Percentiles rank a stretch among this genome's conserved stretches.
These are phyloP conservation scores for Silene uniflora DNA, from an alignment of 148 eudicot species.

Conservation along the genomic window DNA sequence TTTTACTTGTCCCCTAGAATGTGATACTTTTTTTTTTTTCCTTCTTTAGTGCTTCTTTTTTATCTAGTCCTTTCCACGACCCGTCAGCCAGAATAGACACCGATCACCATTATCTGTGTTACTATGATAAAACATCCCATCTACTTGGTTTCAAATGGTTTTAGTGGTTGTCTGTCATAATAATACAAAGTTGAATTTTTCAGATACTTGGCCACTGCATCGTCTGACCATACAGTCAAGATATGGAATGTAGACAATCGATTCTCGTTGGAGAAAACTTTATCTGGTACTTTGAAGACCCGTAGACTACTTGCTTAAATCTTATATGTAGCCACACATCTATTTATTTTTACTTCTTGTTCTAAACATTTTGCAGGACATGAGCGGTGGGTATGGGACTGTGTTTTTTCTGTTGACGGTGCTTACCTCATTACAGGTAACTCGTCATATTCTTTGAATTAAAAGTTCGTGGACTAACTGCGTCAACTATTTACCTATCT, in stretches of 20 bases:
- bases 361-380: slow-evolving; percentile 56
- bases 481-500: background rate
- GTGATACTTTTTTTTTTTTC: too few species aligned
- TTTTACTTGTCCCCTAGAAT: too few species aligned
- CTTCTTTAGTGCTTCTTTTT: too few species aligned
- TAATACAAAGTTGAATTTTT: background rate
- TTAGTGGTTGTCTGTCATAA: slow-evolving; percentile 11
- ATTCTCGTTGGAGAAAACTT: slow-evolving; percentile 79
- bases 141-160: too few species aligned
- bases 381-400: slow-evolving; percentile 99
- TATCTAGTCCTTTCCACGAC: too few species aligned
- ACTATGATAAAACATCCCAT: background rate
- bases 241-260: slow-evolving; percentile 86
- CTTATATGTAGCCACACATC: slow-evolving; percentile 6
- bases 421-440: slow-evolving; percentile 94
- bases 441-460: background rate
- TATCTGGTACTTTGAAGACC: slow-evolving; percentile 42
- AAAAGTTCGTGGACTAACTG: background rate
- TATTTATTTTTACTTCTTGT: background rate
- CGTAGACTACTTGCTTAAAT: background rate
- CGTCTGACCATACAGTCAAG: slow-evolving; percentile 87
- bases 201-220: slow-evolving; percentile 96
- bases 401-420: slow-evolving; percentile 96
- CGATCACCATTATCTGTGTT: too few species aligned
- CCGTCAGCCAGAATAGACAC: too few species aligned